Evolutionary conservation across 164 flowering plant genomes (phyloP).

Genomic region (Magnolia kwangsiensis): DNA sequence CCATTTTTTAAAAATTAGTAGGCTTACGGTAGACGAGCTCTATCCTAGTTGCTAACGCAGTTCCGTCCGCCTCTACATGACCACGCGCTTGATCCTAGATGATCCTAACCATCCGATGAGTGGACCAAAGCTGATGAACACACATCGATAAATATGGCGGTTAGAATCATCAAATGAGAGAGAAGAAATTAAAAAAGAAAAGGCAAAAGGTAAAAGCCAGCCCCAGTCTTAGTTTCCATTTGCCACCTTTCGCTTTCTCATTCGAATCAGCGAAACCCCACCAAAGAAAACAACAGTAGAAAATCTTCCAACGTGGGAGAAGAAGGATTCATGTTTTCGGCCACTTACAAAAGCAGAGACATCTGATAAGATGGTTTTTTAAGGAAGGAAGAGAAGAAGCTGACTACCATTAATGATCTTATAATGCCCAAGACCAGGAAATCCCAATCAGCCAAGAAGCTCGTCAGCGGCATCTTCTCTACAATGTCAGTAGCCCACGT

Average conservation of each 20-base stretch:
- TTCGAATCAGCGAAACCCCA: background rate
- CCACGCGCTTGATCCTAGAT: too few species aligned
- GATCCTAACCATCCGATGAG: too few species aligned
- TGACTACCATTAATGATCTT: background rate
- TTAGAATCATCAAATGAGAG: too few species aligned
- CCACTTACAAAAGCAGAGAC: too few species aligned
- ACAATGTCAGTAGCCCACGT: conserved; percentile 39
- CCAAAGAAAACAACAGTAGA: background rate
- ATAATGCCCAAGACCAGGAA: background rate
- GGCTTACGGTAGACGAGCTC: too few species aligned
- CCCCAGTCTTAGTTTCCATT: background rate
- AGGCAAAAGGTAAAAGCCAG: background rate
- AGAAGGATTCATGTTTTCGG: background rate
- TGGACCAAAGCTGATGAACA: too few species aligned
- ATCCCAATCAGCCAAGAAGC: background rate
- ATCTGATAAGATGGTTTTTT: too few species aligned
- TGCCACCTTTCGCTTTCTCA: background rate
- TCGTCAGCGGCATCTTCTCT: conserved; percentile 2
- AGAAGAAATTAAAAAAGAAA: background rate
- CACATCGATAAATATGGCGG: background rate
- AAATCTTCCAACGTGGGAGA: background rate
- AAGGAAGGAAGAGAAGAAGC: too few species aligned
- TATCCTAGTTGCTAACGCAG: too few species aligned
- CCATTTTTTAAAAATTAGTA: too few species aligned
- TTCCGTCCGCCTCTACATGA: too few species aligned